Conservation (phyloP, 140 eudicot genomes). For the Ambrosia hybrid region DNA sequence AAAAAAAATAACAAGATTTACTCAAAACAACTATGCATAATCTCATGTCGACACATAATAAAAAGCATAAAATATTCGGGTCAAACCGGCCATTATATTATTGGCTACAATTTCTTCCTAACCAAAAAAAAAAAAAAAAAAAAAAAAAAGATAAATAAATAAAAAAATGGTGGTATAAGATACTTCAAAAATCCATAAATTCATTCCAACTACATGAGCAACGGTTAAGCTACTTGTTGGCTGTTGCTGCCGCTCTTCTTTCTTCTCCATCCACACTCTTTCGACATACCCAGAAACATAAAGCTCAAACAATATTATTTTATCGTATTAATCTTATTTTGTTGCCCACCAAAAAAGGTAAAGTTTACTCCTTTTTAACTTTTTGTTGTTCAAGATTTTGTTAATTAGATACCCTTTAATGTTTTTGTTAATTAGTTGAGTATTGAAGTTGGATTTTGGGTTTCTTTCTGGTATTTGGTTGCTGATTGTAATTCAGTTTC, state of each 20-base stretch:
- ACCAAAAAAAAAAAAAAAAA: no score
- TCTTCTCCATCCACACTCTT: slow-evolving; percentile 17
- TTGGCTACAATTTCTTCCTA: background rate
- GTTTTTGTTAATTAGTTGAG: background rate
- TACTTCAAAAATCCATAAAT: slow-evolving; percentile 11
- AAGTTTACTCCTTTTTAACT: slow-evolving; percentile 7
- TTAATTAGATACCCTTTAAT: slow-evolving; percentile 3
- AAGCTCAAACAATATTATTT: slow-evolving; percentile 12
- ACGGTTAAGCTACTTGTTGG: slow-evolving; percentile 22
- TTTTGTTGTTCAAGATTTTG: slow-evolving; percentile 8
- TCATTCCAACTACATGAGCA: background rate
- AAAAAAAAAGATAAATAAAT: background rate
- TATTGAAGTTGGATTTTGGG: slow-evolving; percentile 11
- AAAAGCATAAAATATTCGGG: background rate
- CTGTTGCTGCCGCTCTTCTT: slow-evolving; percentile 26
- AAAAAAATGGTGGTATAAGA: background rate
- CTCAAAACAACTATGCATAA: background rate
- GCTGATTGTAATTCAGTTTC: background rate
- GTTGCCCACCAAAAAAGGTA: slow-evolving; percentile 15
- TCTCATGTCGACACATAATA: background rate
- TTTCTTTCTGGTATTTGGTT: background rate
- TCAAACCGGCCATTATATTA: slow-evolving; percentile 18
- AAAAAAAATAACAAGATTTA: background rate
- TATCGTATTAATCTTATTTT: background rate
- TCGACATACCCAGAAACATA: slow-evolving; percentile 3